phyloP scores from a whole-genome alignment of 2,329 filamentous ascomycete genomes.

The Malbranchea zuffiana region DNA sequence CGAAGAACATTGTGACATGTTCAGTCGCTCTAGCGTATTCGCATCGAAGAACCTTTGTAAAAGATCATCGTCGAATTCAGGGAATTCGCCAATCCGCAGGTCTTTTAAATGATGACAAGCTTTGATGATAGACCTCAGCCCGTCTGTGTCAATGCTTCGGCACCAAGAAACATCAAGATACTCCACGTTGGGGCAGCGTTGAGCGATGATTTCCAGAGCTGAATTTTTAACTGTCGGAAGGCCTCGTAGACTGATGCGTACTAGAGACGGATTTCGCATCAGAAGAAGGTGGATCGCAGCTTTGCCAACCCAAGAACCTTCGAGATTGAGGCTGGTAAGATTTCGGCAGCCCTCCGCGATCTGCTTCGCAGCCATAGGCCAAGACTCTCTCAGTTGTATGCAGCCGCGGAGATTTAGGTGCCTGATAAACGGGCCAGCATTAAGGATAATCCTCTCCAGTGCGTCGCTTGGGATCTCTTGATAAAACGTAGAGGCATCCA shows the following conservation, averaged over 20 bases:
- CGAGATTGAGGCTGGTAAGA: slow-evolving; percentile 73
- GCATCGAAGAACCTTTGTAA: slow-evolving; percentile 64
- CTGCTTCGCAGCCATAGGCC: slow-evolving; percentile 54
- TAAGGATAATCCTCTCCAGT: slow-evolving; percentile 70
- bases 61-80: slow-evolving; percentile 65
- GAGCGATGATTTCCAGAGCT: slow-evolving; percentile 74
- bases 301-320: slow-evolving; percentile 79
- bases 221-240: slow-evolving; percentile 68
- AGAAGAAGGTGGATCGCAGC: slow-evolving; percentile 67
- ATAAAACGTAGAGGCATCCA: slow-evolving; percentile 82
- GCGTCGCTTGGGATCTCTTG: slow-evolving; percentile 73
- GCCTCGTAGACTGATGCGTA: slow-evolving; percentile 79
- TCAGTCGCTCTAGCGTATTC: slow-evolving; percentile 72
- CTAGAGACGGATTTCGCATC: slow-evolving; percentile 63
- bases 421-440: slow-evolving; percentile 79
- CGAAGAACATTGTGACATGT: slow-evolving; percentile 68
- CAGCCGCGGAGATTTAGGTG: slow-evolving; percentile 86
- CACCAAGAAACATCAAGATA: slow-evolving; percentile 89
- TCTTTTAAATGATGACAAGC: slow-evolving; percentile 65
- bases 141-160: slow-evolving; percentile 66
- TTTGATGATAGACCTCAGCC: slow-evolving; percentile 60
- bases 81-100: slow-evolving; percentile 69
- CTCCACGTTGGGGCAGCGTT: slow-evolving; percentile 71
- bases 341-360: slow-evolving; percentile 80
- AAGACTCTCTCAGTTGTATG: slow-evolving; percentile 74